Evolutionary conservation across 1,139 yeast species (phyloP), one percentile per base, ranked within the genome.

Genomic region (Arxiozyma telluris): DNA sequence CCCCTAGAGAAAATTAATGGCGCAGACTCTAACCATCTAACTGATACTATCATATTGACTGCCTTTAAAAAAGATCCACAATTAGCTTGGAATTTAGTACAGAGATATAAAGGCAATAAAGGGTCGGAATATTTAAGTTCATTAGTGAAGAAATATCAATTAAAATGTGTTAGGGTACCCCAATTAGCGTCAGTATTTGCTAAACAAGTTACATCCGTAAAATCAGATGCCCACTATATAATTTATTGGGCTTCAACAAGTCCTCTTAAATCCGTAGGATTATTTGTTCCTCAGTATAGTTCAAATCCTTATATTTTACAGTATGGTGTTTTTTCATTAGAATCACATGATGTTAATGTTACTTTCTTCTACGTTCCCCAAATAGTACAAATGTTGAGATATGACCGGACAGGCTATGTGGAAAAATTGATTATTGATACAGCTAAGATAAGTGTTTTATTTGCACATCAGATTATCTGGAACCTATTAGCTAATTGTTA

Each of bases 381-480:
- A 69, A 89, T 94, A 69, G 98, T 94, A 20, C 99, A 94, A 71
- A 80, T 88, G 56, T 76, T 94, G 59, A 79, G 98, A 61, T 84
- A 84, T 68, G 98, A 93, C 68, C 73, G 72, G 7, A 75, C 80
- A 54, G 98, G 97, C 1, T 91, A 90, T 62, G 95, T 91, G 51
- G 91, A 87, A 62, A 79, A 90, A 59, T 88, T 87, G 67, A 91
- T 94, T 60, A 72, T 93, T 56, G 98, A 93, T 67, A 89, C 98
- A 0, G 98, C 96, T 3, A 84, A 86, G 65, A 87, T 90, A 23
- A 85, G 95, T 42, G 95, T 87, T 63, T 75, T 91, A 58, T 94
- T 94, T 75, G 91, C 98, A 0, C 99, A 94, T 70, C 99, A 94
- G 71, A 91, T 94, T 60, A 89, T 94, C 58, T 94, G 99, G 99